Base-by-base conservation (phyloP, 352 stramenopile species). In the Phytophthora quininea region DNA sequence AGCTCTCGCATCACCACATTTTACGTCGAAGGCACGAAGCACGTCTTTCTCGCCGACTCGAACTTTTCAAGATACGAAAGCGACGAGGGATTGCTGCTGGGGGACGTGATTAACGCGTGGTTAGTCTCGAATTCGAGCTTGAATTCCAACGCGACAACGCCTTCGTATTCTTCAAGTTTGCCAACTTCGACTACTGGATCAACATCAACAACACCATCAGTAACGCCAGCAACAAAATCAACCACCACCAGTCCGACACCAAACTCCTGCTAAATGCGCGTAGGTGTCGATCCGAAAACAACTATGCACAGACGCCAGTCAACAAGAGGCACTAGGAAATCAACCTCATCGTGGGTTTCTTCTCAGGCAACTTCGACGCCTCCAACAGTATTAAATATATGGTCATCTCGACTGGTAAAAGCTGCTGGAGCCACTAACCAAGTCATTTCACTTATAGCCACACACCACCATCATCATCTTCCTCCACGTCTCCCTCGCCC, bases 401-500 rank as follows among this genome's bases (percentile, higher is more conserved):
- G 35, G 19, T 24, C 19, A 24, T 24, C 19, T 24, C 19, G 19
- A 24, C 19, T 24, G 19, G 19, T 24, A 24, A 24, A 24, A 24
- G 19, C 19, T 24, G 19, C 19, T 24, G 19, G 19, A 24, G 19
- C 19, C 19, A 24, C 19, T 11, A 11, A 40, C 10, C 35, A 11
- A 11, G 35, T 11, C 35, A 40, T 40, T 40, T 54, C 24, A 11
- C 35, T 69, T 80, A 90, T 33, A 89, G 55, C 80, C 80, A 91
- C 11, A 91, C 62, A 3, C 82, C 82, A 2, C 82, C 82, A 56
- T 90, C 79, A 30, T 69, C 50, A 4, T 64, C 69, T 73, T 64
- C 58, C 45, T 72, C 62, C 42, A 67, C 62, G 11, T 74, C 73
- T 6, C 79, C 77, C 6, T 78, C 58, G 11, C 82, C 71, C 10